phyloP scores from a whole-genome alignment of 2,329 filamentous ascomycete species.

The Diaporthe eres region DNA sequence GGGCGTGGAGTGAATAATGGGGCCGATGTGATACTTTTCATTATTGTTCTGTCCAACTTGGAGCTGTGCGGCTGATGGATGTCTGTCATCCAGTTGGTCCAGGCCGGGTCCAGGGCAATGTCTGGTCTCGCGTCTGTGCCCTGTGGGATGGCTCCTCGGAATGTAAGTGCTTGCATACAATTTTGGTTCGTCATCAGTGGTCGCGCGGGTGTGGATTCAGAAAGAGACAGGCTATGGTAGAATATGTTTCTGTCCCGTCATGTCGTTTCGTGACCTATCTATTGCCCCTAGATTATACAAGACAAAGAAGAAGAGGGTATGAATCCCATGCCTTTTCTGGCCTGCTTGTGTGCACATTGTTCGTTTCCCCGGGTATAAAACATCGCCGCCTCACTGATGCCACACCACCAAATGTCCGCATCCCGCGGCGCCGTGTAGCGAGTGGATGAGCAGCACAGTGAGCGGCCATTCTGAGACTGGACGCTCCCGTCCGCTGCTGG shows the following conservation, averaged over 20 bases:
- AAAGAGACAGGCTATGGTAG: background rate
- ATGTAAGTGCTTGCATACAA: background rate
- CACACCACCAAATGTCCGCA: background rate
- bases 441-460: background rate
- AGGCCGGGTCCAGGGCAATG: no score
- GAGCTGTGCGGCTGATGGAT: background rate
- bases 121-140: background rate
- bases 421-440: background rate
- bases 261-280: background rate
- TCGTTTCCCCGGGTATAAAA: background rate
- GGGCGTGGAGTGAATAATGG: background rate
- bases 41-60: background rate
- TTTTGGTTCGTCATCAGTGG: background rate
- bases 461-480: background rate
- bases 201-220: background rate
- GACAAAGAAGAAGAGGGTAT: background rate
- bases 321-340: background rate
- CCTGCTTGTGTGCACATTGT: background rate
- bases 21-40: background rate
- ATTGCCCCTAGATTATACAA: background rate
- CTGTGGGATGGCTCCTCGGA: background rate
- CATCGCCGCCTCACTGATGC: background rate
- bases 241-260: no score
- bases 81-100: background rate
- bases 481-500: no score